Percentiles rank a stretch among this genome's conserved stretches.
Conservation (phyloP, 352 stramenopile genomes). For the Globisporangium spinosum region DNA sequence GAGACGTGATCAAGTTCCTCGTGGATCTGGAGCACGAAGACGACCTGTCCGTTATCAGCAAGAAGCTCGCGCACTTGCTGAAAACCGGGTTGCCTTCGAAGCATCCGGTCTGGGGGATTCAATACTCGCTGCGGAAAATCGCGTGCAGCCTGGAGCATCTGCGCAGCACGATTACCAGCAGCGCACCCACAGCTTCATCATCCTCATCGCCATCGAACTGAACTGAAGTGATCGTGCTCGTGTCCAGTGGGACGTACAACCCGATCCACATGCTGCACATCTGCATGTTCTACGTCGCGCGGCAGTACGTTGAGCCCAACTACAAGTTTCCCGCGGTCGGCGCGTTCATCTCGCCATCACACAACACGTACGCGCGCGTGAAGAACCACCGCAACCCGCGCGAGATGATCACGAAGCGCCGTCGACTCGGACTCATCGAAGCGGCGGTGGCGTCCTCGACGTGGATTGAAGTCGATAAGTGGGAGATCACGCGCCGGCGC, state of each 20-base stretch:
- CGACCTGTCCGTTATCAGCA: slow-evolving; percentile 24
- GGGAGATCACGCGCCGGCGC: slow-evolving; percentile 70
- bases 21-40: slow-evolving; percentile 41
- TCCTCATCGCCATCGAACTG: slow-evolving; percentile 28
- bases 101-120: slow-evolving; percentile 55
- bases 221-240: slow-evolving; percentile 67
- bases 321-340: slow-evolving; percentile 77
- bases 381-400: slow-evolving; percentile 68
- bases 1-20: slow-evolving; percentile 66
- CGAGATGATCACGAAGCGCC: slow-evolving; percentile 74
- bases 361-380: slow-evolving; percentile 69
- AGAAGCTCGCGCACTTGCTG: slow-evolving; percentile 37
- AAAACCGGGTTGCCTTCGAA: slow-evolving; percentile 59
- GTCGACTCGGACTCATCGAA: slow-evolving; percentile 62
- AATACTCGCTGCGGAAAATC: slow-evolving; percentile 71
- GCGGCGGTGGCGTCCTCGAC: slow-evolving; percentile 59
- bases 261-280: slow-evolving; percentile 78
- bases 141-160: slow-evolving; percentile 59
- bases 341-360: slow-evolving; percentile 72
- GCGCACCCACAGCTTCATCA: not conserved
- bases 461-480: slow-evolving; percentile 85
- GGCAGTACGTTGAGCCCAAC: slow-evolving; percentile 75
- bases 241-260: slow-evolving; percentile 73
- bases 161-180: slow-evolving; percentile 9
- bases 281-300: slow-evolving; percentile 69